Evolutionary conservation across 2,329 filamentous ascomycete genomes (phyloP).

Genomic region (Colletotrichum sp.): DNA sequence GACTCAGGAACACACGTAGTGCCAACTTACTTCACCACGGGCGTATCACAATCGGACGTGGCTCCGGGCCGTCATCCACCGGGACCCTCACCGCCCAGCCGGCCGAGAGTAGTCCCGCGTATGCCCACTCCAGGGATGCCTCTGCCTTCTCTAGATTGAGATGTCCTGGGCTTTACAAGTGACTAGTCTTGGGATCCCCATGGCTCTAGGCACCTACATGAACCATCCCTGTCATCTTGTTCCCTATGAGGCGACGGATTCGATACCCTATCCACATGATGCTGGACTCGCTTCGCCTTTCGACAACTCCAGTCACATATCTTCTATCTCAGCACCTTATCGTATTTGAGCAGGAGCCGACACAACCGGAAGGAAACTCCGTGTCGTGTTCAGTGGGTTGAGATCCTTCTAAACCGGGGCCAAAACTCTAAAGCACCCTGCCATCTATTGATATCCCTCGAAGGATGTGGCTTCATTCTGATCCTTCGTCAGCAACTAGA

Average conservation of each 20-base stretch:
- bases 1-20: accelerated
- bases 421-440: background rate
- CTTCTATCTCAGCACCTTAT: background rate
- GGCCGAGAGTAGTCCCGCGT: background rate
- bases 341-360: background rate
- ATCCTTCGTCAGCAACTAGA: background rate
- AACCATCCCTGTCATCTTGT: background rate
- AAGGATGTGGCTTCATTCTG: background rate
- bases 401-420: background rate
- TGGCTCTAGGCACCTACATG: background rate
- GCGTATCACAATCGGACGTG: background rate
- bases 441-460: background rate
- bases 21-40: background rate
- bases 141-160: background rate
- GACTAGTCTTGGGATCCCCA: background rate
- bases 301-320: background rate
- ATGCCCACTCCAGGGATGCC: background rate
- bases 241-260: background rate
- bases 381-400: background rate
- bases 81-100: background rate
- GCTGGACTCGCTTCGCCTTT: accelerated
- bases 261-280: background rate
- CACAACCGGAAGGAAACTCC: background rate
- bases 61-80: background rate
- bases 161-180: background rate